phyloP scores from a whole-genome alignment of 495 filamentous ascomycete species.

The Xylaria telfairii region DNA sequence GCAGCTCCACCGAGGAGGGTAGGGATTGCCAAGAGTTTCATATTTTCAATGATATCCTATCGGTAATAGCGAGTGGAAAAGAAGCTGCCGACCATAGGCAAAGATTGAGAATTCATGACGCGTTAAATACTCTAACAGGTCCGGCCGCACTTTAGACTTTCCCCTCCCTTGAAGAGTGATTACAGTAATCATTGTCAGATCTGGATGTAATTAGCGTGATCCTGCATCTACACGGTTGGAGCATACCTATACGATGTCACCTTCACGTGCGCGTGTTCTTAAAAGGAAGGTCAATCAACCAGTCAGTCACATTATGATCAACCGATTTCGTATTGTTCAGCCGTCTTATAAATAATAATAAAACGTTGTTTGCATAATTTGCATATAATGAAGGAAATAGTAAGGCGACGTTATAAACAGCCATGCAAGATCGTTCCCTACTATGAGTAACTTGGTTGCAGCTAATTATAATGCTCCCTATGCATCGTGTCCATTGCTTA shows the following conservation, averaged over 20 bases:
- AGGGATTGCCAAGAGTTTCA: constrained; percentile 8
- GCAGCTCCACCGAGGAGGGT: constrained; percentile 9
- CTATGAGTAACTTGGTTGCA: background rate
- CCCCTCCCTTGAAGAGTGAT: background rate
- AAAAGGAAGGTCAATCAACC: constrained; percentile 15
- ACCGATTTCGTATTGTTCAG: background rate
- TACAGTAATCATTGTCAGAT: constrained; percentile 16
- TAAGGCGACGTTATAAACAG: background rate
- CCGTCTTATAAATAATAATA: no score
- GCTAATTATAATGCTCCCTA: background rate
- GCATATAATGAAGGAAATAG: background rate
- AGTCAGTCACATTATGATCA: background rate
- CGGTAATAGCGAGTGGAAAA: background rate
- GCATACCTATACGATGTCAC: background rate
- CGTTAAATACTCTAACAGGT: constrained; percentile 2
- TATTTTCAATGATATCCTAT: background rate
- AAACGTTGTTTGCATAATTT: background rate
- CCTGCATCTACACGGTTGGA: constrained; percentile 10
- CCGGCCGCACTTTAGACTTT: background rate
- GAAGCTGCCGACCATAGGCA: background rate
- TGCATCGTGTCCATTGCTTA: background rate
- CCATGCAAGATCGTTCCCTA: background rate
- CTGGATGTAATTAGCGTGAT: background rate
- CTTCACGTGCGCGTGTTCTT: background rate
- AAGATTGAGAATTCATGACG: background rate